A percentile compares a stretch with the other conserved stretches of the same genome.
These are phyloP conservation scores for Coniosporium apollinis DNA, from an alignment of 495 filamentous ascomycete species.

Conservation along the genomic window DNA sequence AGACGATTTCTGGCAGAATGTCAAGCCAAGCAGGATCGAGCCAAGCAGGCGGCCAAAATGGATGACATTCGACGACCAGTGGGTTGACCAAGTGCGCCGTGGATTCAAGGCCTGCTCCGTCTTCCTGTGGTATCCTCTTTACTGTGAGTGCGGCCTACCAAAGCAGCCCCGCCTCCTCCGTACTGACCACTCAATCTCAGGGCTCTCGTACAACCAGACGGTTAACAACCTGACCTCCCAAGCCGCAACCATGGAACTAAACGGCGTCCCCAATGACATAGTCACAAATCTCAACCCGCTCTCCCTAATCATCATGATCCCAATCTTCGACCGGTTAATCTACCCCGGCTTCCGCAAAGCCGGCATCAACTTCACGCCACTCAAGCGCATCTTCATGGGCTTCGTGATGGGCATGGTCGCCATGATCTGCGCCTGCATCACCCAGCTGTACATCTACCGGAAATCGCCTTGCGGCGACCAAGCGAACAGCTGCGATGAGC, in stretches of 20 bases:
- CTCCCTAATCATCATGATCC: conserved; percentile 54
- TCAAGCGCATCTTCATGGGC: conserved; percentile 58
- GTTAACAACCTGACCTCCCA: conserved; percentile 38
- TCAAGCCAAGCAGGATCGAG: conserved; percentile 10
- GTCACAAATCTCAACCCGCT: conserved; percentile 31
- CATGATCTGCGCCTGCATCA: conserved; percentile 47
- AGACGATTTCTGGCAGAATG: conserved; percentile 12
- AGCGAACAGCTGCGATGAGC: conserved; percentile 21
- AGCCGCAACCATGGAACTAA: conserved; percentile 3
- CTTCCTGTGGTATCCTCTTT: conserved; percentile 40
- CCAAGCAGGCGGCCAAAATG: conserved; percentile 10
- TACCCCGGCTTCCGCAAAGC: conserved; percentile 49
- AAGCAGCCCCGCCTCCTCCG: neutral
- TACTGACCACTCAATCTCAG: conserved; percentile 2
- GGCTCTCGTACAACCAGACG: conserved; percentile 43
- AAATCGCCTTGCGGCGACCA: conserved; percentile 30
- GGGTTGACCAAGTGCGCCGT: conserved; percentile 20
- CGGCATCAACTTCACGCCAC: conserved; percentile 51
- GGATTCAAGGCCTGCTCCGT: conserved; percentile 32
- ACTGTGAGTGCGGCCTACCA: too few relatives aligned
- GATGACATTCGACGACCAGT: conserved; percentile 17
- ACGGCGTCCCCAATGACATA: conserved; percentile 15
- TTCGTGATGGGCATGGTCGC: conserved; percentile 48
- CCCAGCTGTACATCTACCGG: conserved; percentile 58
- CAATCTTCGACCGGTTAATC: conserved; percentile 46